Conservation (phyloP, 169 alveolate genomes). For the Amoebophrya sp. region DNA sequence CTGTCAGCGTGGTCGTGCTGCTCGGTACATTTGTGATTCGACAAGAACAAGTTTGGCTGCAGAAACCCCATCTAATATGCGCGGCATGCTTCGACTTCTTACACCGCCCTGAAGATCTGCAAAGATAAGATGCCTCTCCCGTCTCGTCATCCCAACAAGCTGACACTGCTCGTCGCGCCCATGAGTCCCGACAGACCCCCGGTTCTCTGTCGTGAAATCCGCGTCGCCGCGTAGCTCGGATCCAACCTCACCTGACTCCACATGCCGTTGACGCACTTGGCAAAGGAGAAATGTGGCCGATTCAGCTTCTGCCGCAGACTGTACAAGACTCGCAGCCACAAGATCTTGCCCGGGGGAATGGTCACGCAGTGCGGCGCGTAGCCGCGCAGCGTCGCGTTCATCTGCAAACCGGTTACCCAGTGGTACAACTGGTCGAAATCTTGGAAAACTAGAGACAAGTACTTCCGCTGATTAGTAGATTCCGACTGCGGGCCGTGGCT, state of each 20-base stretch:
- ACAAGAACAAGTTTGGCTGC: too few relatives aligned
- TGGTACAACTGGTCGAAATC: not conserved
- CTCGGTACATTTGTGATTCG: too few relatives aligned
- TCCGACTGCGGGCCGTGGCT: too few relatives aligned
- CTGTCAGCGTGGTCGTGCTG: too few relatives aligned
- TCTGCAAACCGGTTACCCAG: not conserved
- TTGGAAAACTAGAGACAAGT: too few relatives aligned
- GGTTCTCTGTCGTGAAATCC: not conserved
- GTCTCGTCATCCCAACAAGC: not conserved
- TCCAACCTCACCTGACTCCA: not conserved
- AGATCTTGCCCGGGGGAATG: not conserved
- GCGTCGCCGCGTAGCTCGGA: not conserved
- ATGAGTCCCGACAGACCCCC: not conserved
- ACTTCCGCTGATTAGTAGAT: too few relatives aligned
- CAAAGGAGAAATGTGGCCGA: not conserved
- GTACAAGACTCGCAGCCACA: not conserved
- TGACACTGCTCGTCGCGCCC: not conserved
- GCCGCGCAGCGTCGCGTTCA: not conserved
- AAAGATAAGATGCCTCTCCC: too few relatives aligned
- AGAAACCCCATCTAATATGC: too few relatives aligned
- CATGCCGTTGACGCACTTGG: not conserved
- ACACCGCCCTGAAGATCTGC: too few relatives aligned
- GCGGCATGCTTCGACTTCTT: too few relatives aligned
- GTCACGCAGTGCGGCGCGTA: not conserved
- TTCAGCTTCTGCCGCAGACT: not conserved